Evolutionary conservation across 2,329 filamentous ascomycete species (phyloP).

Genomic region (Exophiala aquamarina): DNA sequence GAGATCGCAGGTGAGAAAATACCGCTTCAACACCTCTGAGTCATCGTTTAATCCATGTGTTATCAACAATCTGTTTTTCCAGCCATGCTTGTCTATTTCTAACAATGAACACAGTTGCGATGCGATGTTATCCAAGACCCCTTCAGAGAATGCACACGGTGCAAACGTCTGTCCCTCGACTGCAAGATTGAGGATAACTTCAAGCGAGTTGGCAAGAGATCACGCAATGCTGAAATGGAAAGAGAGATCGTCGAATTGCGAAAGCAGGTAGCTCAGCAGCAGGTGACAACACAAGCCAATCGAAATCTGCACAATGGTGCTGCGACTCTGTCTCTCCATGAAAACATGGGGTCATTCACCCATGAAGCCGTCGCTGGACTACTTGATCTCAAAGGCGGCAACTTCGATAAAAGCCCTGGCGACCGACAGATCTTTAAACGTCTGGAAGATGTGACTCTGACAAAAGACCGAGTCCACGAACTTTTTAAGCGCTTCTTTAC

Average conservation of each 20-base stretch:
- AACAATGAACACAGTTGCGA: constrained; percentile 52
- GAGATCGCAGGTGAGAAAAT: too few species aligned
- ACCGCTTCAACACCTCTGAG: constrained; percentile 17
- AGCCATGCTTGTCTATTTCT: constrained; percentile 8
- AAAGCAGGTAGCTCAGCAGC: constrained; percentile 44
- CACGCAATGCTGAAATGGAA: constrained; percentile 65
- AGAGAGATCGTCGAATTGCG: constrained; percentile 54
- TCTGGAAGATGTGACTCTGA: constrained; percentile 51
- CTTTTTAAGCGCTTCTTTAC: constrained; percentile 61
- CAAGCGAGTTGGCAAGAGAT: constrained; percentile 67
- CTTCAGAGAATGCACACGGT: constrained; percentile 62
- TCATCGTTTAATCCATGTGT: too few species aligned
- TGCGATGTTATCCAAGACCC: constrained; percentile 68
- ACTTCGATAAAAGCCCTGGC: constrained; percentile 35
- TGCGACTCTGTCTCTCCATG: constrained; percentile 7
- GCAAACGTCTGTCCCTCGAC: constrained; percentile 60
- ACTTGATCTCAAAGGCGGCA: constrained; percentile 48
- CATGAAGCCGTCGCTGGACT: constrained; percentile 51
- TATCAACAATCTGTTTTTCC: background rate
- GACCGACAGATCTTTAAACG: constrained; percentile 43
- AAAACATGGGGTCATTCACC: constrained; percentile 31
- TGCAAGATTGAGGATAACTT: constrained; percentile 70
- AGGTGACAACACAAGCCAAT: constrained; percentile 2
- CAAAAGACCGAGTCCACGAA: constrained; percentile 44
- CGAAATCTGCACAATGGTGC: constrained; percentile 10